A percentile compares a stretch with the other conserved stretches of the same genome.
phyloP scores from a whole-genome alignment of 805 yeast species.

The Saccharomycopsis malanga region DNA sequence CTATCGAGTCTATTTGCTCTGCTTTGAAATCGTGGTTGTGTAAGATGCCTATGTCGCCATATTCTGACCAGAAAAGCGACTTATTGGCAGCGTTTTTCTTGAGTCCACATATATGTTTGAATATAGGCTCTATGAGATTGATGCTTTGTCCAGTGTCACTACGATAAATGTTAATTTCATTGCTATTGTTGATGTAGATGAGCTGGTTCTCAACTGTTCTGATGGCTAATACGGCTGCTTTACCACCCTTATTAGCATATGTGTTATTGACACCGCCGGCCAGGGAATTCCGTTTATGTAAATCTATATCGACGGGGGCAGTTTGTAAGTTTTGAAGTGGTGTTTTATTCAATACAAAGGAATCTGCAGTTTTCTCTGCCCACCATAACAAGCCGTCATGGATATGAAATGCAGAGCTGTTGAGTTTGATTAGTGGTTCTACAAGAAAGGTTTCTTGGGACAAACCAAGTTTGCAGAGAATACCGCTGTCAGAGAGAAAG shows the following conservation, averaged over 20 bases:
- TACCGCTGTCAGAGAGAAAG: slow-evolving; percentile 24
- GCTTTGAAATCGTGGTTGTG: slow-evolving; percentile 22
- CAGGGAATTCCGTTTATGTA: background rate
- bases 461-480: slow-evolving; percentile 14
- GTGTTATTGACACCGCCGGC: background rate
- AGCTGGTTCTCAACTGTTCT: background rate
- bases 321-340: background rate
- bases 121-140: slow-evolving; percentile 32
- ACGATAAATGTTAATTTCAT: slow-evolving; percentile 1
- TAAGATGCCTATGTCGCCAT: slow-evolving; percentile 34
- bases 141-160: background rate
- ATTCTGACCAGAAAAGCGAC: slow-evolving; percentile 36
- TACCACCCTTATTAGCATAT: background rate
- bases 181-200: background rate
- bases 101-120: slow-evolving; percentile 34
- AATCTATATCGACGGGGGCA: too few relatives aligned
- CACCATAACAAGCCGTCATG: background rate
- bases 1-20: background rate
- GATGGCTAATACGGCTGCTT: background rate
- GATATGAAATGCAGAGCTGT: background rate
- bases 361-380: background rate
- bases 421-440: background rate
- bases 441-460: background rate
- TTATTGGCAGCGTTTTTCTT: slow-evolving; percentile 26
- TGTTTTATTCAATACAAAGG: background rate